Percentiles rank a stretch among this genome's conserved stretches.
Evolutionary conservation across 2,329 filamentous ascomycete genomes (phyloP).

Genomic region (Alternaria rosae): DNA sequence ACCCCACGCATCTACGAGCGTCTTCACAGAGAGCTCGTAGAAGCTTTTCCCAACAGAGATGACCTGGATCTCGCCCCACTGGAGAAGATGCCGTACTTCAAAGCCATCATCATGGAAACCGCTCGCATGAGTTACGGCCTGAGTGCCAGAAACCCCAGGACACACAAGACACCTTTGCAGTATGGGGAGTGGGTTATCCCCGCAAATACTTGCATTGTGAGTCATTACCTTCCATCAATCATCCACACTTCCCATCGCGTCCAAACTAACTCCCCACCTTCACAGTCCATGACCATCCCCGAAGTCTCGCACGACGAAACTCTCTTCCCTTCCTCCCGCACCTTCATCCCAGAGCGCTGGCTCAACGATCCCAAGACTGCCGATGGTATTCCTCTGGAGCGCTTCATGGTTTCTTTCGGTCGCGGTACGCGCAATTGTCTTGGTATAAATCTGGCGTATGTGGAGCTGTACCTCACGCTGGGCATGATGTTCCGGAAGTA

Average conservation of each 20-base stretch:
- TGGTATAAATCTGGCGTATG: conserved; percentile 51
- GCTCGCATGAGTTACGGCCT: conserved; percentile 50
- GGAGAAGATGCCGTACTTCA: conserved; percentile 17
- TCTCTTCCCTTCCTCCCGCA: conserved; percentile 47
- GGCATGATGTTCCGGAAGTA: conserved; percentile 46
- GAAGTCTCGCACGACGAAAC: conserved; percentile 46
- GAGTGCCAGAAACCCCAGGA: conserved; percentile 49
- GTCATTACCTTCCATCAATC: neutral
- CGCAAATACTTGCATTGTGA: conserved; percentile 44
- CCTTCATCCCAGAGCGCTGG: conserved; percentile 54
- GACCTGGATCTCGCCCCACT: conserved; percentile 32
- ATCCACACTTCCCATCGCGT: neutral
- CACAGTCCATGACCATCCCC: conserved; percentile 45
- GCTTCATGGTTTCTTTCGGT: conserved; percentile 53
- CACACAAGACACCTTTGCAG: conserved; percentile 27
- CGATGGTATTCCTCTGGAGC: conserved; percentile 46
- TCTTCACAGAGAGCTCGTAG: conserved; percentile 41
- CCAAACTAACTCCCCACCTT: neutral
- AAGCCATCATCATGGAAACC: conserved; percentile 36
- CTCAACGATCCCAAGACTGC: conserved; percentile 37
- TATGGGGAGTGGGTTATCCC: conserved; percentile 44
- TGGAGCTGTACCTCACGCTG: conserved; percentile 44
- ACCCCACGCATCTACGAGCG: conserved; percentile 40
- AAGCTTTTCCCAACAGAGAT: conserved; percentile 35
- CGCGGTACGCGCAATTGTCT: conserved; percentile 54